Base-by-base conservation (phyloP, 495 filamentous ascomycete genomes). In the Penicillium roqueforti region DNA sequence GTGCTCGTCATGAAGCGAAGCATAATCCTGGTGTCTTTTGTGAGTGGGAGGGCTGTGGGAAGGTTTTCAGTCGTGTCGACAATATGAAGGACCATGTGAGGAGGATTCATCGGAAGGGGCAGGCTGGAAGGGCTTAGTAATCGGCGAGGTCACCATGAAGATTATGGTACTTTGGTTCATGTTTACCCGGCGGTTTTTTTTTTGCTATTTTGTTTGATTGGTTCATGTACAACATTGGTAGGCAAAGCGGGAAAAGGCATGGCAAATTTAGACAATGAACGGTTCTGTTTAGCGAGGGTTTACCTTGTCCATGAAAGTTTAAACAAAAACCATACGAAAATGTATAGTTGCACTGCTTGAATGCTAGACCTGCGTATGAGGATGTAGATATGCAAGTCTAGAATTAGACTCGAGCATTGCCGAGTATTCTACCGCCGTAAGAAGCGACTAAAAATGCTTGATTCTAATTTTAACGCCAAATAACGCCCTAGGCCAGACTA, bases 1-100 rank as follows among this genome's bases (percentile, higher is more conserved):
- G 81, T 14, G 74, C 78, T 40, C 69, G 82, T 4, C 82, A 85
- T 49, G 83, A 84, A 59, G 82, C 83, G 18, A 83, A 80, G 54
- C 83, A 86, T 62, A 83, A 83, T 40, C 83, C 83, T 1, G 75
- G 70, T 10, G 73, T 86, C 25, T 49, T 69, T 2, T 86, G 83
- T 58, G 76, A 83, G 49, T 83, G 77, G 76, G 69, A 74, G 20
- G 80, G 74, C 3, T 86, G 83, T 58, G 76, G 73, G 13, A 65
- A 81, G 45, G 70, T 85, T 8, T 86, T 86, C 56, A 84, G 81
- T 64, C 69, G 83, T 22, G 76, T 83, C 10, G 83, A 86, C 53
- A 86, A 86, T 59, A 86, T 86, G 83, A 79, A 77, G 44, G 76
- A 81, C 60, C 78, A 81, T 68, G 75, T 81, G 14, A 63, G 73